Evolutionary conservation across 2,329 filamentous ascomycete genomes (phyloP).

Genomic region (Chaetomiaceae sp.): DNA sequence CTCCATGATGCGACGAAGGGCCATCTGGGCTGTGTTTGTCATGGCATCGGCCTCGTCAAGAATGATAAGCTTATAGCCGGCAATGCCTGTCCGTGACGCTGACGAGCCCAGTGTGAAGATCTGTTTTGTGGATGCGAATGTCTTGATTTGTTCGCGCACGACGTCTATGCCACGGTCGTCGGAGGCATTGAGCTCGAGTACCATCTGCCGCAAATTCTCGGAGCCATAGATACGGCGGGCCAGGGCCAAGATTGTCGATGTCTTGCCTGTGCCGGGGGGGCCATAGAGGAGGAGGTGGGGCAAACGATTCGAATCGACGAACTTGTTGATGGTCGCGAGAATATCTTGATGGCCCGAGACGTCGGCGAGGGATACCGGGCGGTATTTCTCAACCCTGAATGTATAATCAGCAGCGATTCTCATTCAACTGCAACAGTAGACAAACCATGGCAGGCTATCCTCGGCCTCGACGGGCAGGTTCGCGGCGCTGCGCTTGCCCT

Average conservation of each 20-base stretch:
- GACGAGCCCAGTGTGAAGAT: slow-evolving; percentile 65
- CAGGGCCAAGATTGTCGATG: slow-evolving; percentile 89
- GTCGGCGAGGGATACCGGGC: slow-evolving; percentile 81
- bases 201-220: slow-evolving; percentile 96
- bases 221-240: slow-evolving; percentile 87
- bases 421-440: not conserved
- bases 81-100: slow-evolving; percentile 46
- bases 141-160: slow-evolving; percentile 98
- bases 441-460: slow-evolving; percentile 86
- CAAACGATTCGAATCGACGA: slow-evolving; percentile 87
- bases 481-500: slow-evolving; percentile 87
- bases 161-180: slow-evolving; percentile 98
- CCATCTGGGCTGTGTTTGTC: slow-evolving; percentile 99
- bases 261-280: slow-evolving; percentile 94
- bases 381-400: slow-evolving; percentile 89
- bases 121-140: slow-evolving; percentile 95
- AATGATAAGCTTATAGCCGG: slow-evolving; percentile 90
- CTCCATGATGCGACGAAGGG: slow-evolving; percentile 93
- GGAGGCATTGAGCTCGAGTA: slow-evolving; percentile 93
- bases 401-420: not conserved
- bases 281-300: slow-evolving; percentile 96
- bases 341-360: slow-evolving; percentile 98
- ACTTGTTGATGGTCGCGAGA: slow-evolving; percentile 94
- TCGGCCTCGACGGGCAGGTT: slow-evolving; percentile 92
- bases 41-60: slow-evolving; percentile 99